Percentiles rank a stretch among this genome's conserved stretches.
These are phyloP conservation scores for Cyberlindnera mississippiensis DNA, from an alignment of 805 yeast species.

Conservation along the genomic window DNA sequence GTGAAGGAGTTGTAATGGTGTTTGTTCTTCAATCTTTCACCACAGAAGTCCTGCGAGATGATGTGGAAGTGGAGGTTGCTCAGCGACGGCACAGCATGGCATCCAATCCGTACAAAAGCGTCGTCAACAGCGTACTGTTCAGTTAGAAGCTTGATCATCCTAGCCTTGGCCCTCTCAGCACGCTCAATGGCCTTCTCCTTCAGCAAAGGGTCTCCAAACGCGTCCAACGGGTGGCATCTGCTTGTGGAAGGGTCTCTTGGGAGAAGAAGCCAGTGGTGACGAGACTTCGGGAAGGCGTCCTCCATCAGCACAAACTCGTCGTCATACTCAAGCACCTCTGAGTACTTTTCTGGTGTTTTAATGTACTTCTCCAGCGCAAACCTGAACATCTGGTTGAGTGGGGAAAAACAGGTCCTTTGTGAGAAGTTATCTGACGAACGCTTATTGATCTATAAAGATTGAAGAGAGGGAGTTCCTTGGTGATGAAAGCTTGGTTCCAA, in stretches of 20 bases:
- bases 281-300: conserved; percentile 63
- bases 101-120: conserved; percentile 47
- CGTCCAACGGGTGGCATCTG: conserved; percentile 41
- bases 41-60: conserved; percentile 58
- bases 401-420: too few species aligned
- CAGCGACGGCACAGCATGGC: conserved; percentile 71
- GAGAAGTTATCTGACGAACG: too few species aligned
- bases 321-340: conserved; percentile 41
- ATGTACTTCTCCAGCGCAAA: conserved; percentile 48
- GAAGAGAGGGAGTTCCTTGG: too few species aligned
- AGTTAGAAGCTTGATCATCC: conserved; percentile 6
- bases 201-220: conserved; percentile 24
- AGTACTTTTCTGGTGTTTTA: conserved; percentile 39
- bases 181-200: conserved; percentile 12
- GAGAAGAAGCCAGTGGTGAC: conserved; percentile 55
- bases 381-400: too few species aligned
- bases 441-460: too few species aligned
- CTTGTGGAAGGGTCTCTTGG: conserved; percentile 47
- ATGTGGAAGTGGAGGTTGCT: conserved; percentile 70
- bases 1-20: conserved; percentile 71
- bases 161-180: conserved; percentile 14
- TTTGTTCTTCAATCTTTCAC: conserved; percentile 51
- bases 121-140: conserved; percentile 19
- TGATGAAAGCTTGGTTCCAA: too few species aligned
- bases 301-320: conserved; percentile 49